These are phyloP conservation scores for Yarrowia sp. DNA, from an alignment of 805 yeast genomes.

Conservation along the genomic window DNA sequence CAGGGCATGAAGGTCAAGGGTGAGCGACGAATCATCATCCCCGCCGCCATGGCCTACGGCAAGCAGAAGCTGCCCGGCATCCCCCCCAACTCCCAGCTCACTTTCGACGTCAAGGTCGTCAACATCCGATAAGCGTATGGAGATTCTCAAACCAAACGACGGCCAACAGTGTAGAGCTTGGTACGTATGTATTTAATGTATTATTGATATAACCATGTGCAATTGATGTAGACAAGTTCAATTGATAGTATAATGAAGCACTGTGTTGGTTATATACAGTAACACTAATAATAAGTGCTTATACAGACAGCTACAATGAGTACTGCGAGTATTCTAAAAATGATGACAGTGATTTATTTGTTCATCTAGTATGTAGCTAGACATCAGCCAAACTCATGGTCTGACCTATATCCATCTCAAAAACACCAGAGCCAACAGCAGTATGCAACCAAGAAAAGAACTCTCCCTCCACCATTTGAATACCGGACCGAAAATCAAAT, in stretches of 20 bases:
- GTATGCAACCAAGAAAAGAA: constrained; percentile 1
- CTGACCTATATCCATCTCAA: not conserved
- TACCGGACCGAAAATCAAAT: not conserved
- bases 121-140: constrained; percentile 62
- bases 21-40: constrained; percentile 95
- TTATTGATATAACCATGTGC: not conserved
- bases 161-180: not conserved
- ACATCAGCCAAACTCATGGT: not conserved
- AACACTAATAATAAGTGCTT: too few relatives aligned
- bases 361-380: too few relatives aligned
- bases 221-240: not conserved
- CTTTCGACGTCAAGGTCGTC: constrained; percentile 93
- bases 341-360: too few relatives aligned
- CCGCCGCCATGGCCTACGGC: constrained; percentile 96
- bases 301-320: too few relatives aligned
- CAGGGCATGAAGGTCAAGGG: constrained; percentile 99
- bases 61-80: constrained; percentile 91
- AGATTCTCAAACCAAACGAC: not conserved
- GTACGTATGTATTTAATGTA: constrained; percentile 22
- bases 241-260: not conserved
- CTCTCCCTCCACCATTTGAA: not conserved
- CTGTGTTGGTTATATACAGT: too few relatives aligned
- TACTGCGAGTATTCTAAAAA: too few relatives aligned
- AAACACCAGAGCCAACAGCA: not conserved
- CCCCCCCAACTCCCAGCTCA: constrained; percentile 95